Evolutionary conservation across 306 rosid species (phyloP).

Genomic region (Fragaria iinumae): DNA sequence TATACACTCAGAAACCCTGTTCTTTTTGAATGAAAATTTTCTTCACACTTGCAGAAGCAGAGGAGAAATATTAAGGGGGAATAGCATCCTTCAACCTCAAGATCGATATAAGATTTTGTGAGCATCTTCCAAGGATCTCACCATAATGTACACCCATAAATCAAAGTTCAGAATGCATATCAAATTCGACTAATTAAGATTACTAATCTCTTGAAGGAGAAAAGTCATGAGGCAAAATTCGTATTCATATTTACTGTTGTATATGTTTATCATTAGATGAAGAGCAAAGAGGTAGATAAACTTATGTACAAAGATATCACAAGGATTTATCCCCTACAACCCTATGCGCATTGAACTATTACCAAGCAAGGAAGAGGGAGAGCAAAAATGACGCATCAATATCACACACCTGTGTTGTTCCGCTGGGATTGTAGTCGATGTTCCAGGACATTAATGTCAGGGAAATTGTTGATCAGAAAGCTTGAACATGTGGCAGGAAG

Average conservation of each 20-base stretch:
- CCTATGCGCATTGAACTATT: neutral
- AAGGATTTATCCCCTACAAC: conserved; percentile 18
- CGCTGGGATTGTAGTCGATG: conserved; percentile 21
- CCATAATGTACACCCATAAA: neutral
- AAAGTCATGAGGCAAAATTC: conserved; percentile 7
- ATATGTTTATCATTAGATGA: neutral
- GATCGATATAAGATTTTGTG: neutral
- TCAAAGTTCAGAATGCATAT: neutral
- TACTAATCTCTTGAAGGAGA: neutral
- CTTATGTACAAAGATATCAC: conserved; percentile 43
- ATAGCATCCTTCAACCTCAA: neutral
- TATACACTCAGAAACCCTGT: neutral
- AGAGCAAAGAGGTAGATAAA: neutral
- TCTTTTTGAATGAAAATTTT: neutral
- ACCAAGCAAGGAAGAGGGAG: conserved; percentile 14
- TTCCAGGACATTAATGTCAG: conserved; percentile 33
- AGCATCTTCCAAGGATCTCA: neutral
- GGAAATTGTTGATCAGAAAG: conserved; percentile 26
- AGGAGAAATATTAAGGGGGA: neutral
- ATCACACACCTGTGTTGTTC: conserved; percentile 4
- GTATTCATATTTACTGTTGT: neutral
- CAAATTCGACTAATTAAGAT: neutral
- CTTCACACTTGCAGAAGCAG: neutral
- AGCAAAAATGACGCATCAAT: conserved; percentile 18
- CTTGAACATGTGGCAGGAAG: conserved; percentile 27